A percentile compares a stretch with the other conserved stretches of the same genome.
Conservation (phyloP, 352 stramenopile genomes). For the Phytophthora meadii region DNA sequence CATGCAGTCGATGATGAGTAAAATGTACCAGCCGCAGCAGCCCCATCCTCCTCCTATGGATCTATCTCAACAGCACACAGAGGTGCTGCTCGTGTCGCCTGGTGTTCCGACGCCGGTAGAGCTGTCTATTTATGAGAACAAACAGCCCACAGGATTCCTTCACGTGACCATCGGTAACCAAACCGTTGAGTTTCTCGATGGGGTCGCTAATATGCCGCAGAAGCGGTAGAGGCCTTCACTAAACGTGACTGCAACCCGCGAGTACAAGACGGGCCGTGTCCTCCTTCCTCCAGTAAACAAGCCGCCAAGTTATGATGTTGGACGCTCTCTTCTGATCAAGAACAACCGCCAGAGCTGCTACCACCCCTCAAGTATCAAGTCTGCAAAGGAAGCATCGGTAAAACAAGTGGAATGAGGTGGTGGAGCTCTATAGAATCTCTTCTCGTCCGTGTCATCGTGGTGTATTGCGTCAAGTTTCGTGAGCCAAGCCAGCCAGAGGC, state of each 20-base stretch:
- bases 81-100: constrained; percentile 72
- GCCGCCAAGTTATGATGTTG: constrained; percentile 27
- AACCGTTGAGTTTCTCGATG: constrained; percentile 84
- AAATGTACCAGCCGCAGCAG: constrained; percentile 67
- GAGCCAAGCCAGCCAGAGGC: constrained; percentile 32
- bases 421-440: constrained; percentile 39
- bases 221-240: constrained; percentile 59
- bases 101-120: constrained; percentile 77
- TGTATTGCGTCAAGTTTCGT: constrained; percentile 49
- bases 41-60: constrained; percentile 55
- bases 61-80: constrained; percentile 36
- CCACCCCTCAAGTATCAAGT: constrained; percentile 7
- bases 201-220: constrained; percentile 83
- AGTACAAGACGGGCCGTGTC: constrained; percentile 35
- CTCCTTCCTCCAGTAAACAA: constrained; percentile 29
- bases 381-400: constrained; percentile 23
- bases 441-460: constrained; percentile 40
- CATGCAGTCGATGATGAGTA: constrained; percentile 68
- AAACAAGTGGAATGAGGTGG: constrained; percentile 23
- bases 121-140: constrained; percentile 87
- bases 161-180: constrained; percentile 85
- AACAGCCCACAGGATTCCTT: constrained; percentile 81
- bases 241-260: constrained; percentile 39
- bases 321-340: constrained; percentile 27
- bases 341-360: constrained; percentile 19